Evolutionary conservation across 108 stramenopile genomes (phyloP).

Genomic region (Pseudonitzschia pungens): DNA sequence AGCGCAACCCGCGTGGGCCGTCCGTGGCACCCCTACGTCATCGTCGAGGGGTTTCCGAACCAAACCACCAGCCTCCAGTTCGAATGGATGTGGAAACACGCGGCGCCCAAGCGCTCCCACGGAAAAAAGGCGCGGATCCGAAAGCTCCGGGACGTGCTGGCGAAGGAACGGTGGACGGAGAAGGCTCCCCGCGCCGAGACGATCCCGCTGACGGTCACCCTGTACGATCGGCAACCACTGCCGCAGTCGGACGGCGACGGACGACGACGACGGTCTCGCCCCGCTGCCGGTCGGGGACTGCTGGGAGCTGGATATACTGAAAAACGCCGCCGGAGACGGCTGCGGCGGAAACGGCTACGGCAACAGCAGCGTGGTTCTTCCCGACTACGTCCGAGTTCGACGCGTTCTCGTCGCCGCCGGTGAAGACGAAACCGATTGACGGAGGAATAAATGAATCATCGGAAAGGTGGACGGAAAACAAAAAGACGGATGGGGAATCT

Average conservation of each 20-base stretch:
- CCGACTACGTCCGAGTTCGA: too few relatives aligned
- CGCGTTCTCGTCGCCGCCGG: too few relatives aligned
- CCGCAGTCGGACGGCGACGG: neutral
- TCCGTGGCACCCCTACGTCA: neutral
- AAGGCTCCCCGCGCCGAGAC: neutral
- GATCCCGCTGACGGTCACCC: neutral
- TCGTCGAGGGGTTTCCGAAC: neutral
- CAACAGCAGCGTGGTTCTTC: neutral
- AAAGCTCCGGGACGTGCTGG: neutral
- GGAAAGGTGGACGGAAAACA: too few relatives aligned
- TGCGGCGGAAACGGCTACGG: neutral
- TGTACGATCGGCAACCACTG: neutral
- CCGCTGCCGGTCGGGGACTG: neutral
- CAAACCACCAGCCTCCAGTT: neutral
- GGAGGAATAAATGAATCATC: too few relatives aligned
- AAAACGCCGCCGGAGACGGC: neutral
- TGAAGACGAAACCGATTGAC: too few relatives aligned
- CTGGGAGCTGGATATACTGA: neutral
- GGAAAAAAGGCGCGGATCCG: neutral
- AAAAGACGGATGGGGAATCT: too few relatives aligned
- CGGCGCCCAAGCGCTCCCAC: neutral
- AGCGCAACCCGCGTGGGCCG: neutral
- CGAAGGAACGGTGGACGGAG: neutral
- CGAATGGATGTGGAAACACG: slow-evolving; percentile 1
- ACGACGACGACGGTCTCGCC: neutral